These are phyloP conservation scores for Paradendryphiella salina DNA, from an alignment of 2,329 filamentous ascomycete species.

Conservation along the genomic window DNA sequence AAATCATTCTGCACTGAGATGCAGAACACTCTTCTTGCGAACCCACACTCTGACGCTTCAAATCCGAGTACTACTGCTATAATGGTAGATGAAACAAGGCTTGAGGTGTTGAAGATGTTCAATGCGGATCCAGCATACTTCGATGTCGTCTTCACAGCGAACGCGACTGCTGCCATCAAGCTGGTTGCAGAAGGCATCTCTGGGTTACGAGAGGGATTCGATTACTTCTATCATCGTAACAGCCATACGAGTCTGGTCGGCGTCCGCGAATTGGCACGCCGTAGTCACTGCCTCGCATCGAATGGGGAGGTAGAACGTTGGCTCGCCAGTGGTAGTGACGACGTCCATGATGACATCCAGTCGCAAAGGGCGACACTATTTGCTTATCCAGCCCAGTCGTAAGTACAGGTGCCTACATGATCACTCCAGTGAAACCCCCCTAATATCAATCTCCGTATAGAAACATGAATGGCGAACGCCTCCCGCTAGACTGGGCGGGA, in stretches of 20 bases:
- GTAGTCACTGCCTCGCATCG: slow-evolving; percentile 66
- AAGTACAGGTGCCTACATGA: background rate
- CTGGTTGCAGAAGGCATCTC: slow-evolving; percentile 77
- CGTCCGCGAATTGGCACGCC: slow-evolving; percentile 66
- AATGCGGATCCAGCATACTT: slow-evolving; percentile 78
- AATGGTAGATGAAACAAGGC: slow-evolving; percentile 56
- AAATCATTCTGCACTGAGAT: slow-evolving; percentile 61
- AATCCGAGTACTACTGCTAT: slow-evolving; percentile 61
- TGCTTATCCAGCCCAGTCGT: slow-evolving; percentile 83
- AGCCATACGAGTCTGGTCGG: slow-evolving; percentile 87
- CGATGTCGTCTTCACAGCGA: slow-evolving; percentile 89
- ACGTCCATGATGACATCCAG: slow-evolving; percentile 14
- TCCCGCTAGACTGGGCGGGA: slow-evolving; percentile 65
- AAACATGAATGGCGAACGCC: slow-evolving; percentile 81
- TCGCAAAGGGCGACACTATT: slow-evolving; percentile 55
- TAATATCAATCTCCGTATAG: background rate
- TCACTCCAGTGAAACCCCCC: background rate
- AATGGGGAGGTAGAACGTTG: slow-evolving; percentile 68
- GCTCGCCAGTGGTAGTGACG: slow-evolving; percentile 49
- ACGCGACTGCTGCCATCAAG: slow-evolving; percentile 88
- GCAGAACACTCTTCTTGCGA: slow-evolving; percentile 63
- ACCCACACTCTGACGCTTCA: slow-evolving; percentile 67
- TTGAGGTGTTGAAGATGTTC: slow-evolving; percentile 67
- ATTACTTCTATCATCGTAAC: slow-evolving; percentile 79
- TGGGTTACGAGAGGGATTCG: slow-evolving; percentile 66